A percentile compares a stretch with the other conserved stretches of the same genome.
phyloP scores from a whole-genome alignment of 2,329 filamentous ascomycete genomes.

The Aspergillus proliferans region DNA sequence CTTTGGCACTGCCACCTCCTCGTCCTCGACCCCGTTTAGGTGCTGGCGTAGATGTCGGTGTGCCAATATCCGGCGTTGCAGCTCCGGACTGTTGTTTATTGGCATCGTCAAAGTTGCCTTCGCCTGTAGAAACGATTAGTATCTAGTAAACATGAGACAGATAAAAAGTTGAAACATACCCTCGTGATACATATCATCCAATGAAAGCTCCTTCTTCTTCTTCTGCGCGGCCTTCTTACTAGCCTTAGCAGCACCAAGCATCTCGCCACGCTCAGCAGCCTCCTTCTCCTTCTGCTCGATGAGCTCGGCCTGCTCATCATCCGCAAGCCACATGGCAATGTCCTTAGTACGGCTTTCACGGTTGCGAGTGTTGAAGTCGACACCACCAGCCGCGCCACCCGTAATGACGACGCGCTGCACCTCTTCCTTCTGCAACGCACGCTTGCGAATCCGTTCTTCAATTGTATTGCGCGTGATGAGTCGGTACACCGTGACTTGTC shows the following conservation, averaged over 20 bases:
- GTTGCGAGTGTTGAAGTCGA: conserved; percentile 92
- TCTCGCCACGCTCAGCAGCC: conserved; percentile 63
- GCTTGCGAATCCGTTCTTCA: conserved; percentile 95
- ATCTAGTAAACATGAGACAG: conserved; percentile 6
- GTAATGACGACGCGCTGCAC: conserved; percentile 96
- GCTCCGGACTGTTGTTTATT: conserved; percentile 77
- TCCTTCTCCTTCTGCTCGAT: conserved; percentile 92
- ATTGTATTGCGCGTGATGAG: conserved; percentile 96
- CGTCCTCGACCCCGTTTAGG: conserved; percentile 53
- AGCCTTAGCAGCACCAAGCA: conserved; percentile 53
- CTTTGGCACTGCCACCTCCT: conserved; percentile 50
- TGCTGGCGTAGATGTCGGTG: conserved; percentile 27
- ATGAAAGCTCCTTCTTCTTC: conserved; percentile 53
- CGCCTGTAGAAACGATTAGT: conserved; percentile 53
- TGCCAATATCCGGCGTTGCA: conserved; percentile 61
- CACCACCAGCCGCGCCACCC: conserved; percentile 71
- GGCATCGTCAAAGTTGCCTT: conserved; percentile 89
- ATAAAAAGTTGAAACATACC: conserved; percentile 55
- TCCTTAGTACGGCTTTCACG: conserved; percentile 94
- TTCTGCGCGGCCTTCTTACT: conserved; percentile 57
- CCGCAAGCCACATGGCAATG: conserved; percentile 97
- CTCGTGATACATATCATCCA: conserved; percentile 99
- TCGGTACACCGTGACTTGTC: conserved; percentile 93
- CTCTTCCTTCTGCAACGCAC: conserved; percentile 95
- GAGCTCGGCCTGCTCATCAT: conserved; percentile 90